A percentile compares a stretch with the other conserved stretches of the same genome.
Conservation (phyloP, 805 yeast species). For the Myxozyma neglecta region DNA sequence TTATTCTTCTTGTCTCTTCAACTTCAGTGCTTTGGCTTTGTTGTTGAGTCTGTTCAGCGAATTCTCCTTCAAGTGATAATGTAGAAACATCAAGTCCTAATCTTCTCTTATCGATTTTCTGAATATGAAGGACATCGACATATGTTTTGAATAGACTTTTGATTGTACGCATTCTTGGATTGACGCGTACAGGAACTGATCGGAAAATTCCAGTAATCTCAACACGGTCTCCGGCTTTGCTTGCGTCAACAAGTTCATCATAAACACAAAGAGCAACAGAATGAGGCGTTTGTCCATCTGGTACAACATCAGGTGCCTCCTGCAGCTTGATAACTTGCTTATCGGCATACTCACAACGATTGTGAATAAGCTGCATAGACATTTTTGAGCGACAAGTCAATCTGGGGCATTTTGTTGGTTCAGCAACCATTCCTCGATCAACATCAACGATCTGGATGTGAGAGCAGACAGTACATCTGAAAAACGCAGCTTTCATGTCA, state of each 20-base stretch:
- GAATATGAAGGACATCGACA: slow-evolving; percentile 89
- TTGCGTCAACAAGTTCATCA: slow-evolving; percentile 91
- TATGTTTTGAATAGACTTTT: slow-evolving; percentile 88
- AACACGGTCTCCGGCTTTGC: slow-evolving; percentile 94
- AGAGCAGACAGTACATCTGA: slow-evolving; percentile 91
- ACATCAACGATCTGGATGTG: slow-evolving; percentile 90
- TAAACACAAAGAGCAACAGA: slow-evolving; percentile 90
- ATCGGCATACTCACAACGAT: slow-evolving; percentile 89
- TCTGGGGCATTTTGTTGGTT: slow-evolving; percentile 92
- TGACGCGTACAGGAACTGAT: slow-evolving; percentile 86
- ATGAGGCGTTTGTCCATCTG: slow-evolving; percentile 99
- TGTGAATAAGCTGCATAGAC: slow-evolving; percentile 89
- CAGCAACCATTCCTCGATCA: slow-evolving; percentile 91
- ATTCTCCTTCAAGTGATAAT: slow-evolving; percentile 49
- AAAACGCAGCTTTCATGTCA: slow-evolving; percentile 96
- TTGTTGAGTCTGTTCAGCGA: slow-evolving; percentile 47
- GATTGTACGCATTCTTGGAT: slow-evolving; percentile 78
- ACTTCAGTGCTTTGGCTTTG: slow-evolving; percentile 50
- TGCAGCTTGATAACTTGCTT: slow-evolving; percentile 92
- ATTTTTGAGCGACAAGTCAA: slow-evolving; percentile 75
- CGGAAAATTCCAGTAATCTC: slow-evolving; percentile 95
- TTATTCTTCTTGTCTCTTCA: slow-evolving; percentile 69
- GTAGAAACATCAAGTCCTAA: slow-evolving; percentile 80
- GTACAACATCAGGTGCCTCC: slow-evolving; percentile 94
- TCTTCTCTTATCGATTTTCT: slow-evolving; percentile 78